phyloP scores from a whole-genome alignment of 495 filamentous ascomycete species.

The Tuber melanosporum region DNA sequence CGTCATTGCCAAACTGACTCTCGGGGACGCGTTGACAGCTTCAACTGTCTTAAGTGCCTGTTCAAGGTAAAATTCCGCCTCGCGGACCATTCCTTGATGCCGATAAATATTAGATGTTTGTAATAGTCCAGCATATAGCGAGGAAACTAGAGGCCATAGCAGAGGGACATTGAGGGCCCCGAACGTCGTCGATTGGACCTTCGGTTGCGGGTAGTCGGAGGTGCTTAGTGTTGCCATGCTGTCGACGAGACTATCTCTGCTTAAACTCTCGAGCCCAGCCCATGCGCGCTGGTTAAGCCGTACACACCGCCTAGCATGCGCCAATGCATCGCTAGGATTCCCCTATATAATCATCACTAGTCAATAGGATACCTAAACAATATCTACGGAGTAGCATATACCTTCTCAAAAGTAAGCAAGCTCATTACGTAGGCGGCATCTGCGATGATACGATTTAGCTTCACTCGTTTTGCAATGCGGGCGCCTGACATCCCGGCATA shows the following conservation, averaged over 20 bases:
- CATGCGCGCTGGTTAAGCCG: slow-evolving; percentile 41
- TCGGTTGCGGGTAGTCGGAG: slow-evolving; percentile 25
- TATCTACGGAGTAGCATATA: slow-evolving; percentile 19
- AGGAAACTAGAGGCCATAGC: slow-evolving; percentile 74
- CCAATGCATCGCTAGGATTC: slow-evolving; percentile 37
- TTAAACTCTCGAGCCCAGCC: slow-evolving; percentile 43
- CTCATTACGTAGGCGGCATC: slow-evolving; percentile 49
- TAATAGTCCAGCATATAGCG: slow-evolving; percentile 60
- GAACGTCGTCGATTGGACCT: slow-evolving; percentile 25
- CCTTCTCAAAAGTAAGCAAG: slow-evolving; percentile 40
- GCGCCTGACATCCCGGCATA: slow-evolving; percentile 35
- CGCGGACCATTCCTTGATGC: slow-evolving; percentile 76
- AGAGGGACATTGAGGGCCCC: slow-evolving; percentile 53
- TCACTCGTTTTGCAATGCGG: slow-evolving; percentile 27
- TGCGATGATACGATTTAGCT: slow-evolving; percentile 43
- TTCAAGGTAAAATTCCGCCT: slow-evolving; percentile 83
- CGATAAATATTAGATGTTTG: slow-evolving; percentile 71
- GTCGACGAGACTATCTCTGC: slow-evolving; percentile 26
- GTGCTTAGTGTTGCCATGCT: slow-evolving; percentile 33
- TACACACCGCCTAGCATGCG: slow-evolving; percentile 39
- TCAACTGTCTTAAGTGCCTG: slow-evolving; percentile 73
- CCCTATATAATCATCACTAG: slow-evolving; percentile 24
- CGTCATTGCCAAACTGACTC: slow-evolving; percentile 51
- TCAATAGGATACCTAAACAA: slow-evolving; percentile 20
- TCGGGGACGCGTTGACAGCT: slow-evolving; percentile 57